Base-by-base conservation (phyloP, 139 green algal genomes). In the Coelastrella sp. region DNA sequence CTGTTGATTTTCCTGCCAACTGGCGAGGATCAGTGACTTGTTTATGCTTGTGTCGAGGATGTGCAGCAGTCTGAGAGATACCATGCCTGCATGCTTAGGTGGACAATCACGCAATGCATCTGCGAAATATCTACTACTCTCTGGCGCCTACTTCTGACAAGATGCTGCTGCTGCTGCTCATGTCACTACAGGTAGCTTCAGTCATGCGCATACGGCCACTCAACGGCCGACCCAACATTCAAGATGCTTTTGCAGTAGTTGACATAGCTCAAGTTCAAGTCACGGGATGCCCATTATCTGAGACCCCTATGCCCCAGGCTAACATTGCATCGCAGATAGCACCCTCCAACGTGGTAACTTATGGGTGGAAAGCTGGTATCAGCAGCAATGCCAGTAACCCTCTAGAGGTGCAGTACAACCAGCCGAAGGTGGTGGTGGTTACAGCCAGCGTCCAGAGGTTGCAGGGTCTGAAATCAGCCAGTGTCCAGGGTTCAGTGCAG, bases 401-500 rank as follows among this genome's bases (percentile, higher is more conserved):
- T 2, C 17, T 81, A 54, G 20, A 17, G 5, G 68, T 88, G 47
- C 66, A 66, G 4, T 68, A 80, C 20, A 19, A 80, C 23, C 74
- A 80, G 23, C 20, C 22, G 8, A 80, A 80, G 74, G 22, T 58
- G 16, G 74, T 80, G 57, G 74, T 59, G n/a, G 54, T 60, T 8
- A 7, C 54, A 4, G 66, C 68, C 3, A 68, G 17, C 4, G 66
- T 56, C 1, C 8, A 20, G 17, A 56, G 83, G 19, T 7, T 57
- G 19, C 54, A 61, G 3, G 83, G 83, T 8, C 20, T 16, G 56
- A 47, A 68, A 5, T 80, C 83, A 7, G 58, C 22, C 0, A 57
- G 66, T 3, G 5, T 88, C 0, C 54, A 73, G 68, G 83, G 83
- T 13, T 58, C 68, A 13, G 83, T 88, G 68, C 83, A 88, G 54